Base-by-base conservation (phyloP, 73 alveolate species). In the Urostyla sp. region DNA sequence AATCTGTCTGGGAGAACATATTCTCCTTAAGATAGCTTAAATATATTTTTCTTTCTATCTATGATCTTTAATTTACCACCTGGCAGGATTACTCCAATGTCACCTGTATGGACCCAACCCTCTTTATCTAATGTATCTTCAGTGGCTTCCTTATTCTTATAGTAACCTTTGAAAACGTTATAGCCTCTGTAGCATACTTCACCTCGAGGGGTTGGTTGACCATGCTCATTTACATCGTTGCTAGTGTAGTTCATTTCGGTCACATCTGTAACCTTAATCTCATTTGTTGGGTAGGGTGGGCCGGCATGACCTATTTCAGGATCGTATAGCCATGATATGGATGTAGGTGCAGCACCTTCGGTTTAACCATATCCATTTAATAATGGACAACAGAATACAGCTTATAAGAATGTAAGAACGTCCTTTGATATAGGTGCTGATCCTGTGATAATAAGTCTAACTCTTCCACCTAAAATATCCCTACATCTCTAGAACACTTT, bases 31-130 rank as follows among this genome's bases (percentile, higher is more conserved):
- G 92, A 84, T 46, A 94, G 90, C 75, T 95, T 95, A 72, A 97
- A 95, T 48, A 95, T 92, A 83, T 94, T 91, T 75, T 95, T 94
- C 57, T 54, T 90, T 85, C 99, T 94, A 73, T 96, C 99, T 34
- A 95, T 90, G 32, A 95, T 90, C 59, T 83, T 90, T n/a, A 95
- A 16, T 0, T 94, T 66, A 6, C 93, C 97, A 61, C 76, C 75
- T 21, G 75, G 87, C 18, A 77, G 74, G 26, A 87, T 30, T 43
- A 83, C 75, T 6, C 97, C 98, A 30, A 96, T 89, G 84, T 96
- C 99, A 32, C 99, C 99, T 4, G 99, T 80, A 84, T 95, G 99
- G 63, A 94, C 57, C 99, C 99, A 96, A 0, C 97, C 98, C 30
- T 94, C 95, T 16, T 46, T 90, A 83, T 94, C 98, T 34, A 92